Evolutionary conservation across 192 early-diverging fungal species (phyloP), one percentile per base, ranked within the genome.

Genomic region (Geosiphon pyriformis): DNA sequence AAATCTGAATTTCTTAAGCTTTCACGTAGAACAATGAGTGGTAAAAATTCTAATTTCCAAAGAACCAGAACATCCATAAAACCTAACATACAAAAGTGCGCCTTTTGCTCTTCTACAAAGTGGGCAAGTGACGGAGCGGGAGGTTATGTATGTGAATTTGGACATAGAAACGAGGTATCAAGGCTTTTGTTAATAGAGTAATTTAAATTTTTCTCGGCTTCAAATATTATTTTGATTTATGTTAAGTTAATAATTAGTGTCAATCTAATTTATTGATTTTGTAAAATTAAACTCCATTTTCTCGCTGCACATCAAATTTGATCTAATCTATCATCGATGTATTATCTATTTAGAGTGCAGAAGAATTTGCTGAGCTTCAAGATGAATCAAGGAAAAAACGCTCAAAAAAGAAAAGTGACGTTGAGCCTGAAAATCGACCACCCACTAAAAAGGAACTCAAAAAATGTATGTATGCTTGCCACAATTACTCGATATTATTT

Each of bases 101-200:
- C 32, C 20, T 8, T 51, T 52, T 64, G 62, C 51, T 33, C 31
- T 30, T 22, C n/a, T 1, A 18, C 33, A 34, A 52, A 31, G 32
- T 52, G 46, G 62, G 26, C 51, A 51, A 15, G 0, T 53, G 62
- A 64, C 2, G 32, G 29, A 4, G 37, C 51, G 15, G 62, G 62
- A 52, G 62, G 62, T 3, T 64, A 33, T 7, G 31, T 64, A 10
- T 64, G 62, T 32, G 29, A 49, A 35, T 33, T 2, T 33, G 62
- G 62, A 31, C 62, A 64, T 37, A 34, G 27, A 64, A 15, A 4
- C 8, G 62, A 64, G 20, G 62, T 64, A 52, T 29, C 3, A 33
- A 51, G 7, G 12, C 35, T 7, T 48, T 29, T 27, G 30, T 25
- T 11, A 23, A 54, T 23, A 23, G 20, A 54, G 20, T 54, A 12